Percentiles rank a stretch among this genome's conserved stretches.
Evolutionary conservation across 208 protist species (phyloP).

Genomic region (Acanthamoeba culbertsoni): DNA sequence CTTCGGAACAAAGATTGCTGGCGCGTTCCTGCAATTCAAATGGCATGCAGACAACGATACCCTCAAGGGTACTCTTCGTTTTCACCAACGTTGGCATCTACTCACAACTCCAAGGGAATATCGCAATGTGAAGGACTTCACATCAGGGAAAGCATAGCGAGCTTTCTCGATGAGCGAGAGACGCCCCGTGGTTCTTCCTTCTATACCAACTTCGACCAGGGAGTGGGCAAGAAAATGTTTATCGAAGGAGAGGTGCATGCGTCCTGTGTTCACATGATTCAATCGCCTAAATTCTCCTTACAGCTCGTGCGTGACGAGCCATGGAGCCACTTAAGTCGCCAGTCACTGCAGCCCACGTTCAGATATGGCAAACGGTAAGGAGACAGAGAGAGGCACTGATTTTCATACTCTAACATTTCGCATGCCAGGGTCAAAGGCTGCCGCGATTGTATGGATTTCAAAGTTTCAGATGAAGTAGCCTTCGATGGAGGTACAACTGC

Average conservation of each 20-base stretch:
- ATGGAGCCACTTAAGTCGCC: constrained; percentile 13
- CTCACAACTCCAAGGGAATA: no score
- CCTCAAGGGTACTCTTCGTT: neutral
- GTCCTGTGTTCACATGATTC: neutral
- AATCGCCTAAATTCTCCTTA: neutral
- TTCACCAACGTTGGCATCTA: no score
- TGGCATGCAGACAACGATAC: neutral
- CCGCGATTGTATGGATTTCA: constrained; percentile 42
- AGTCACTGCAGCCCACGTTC: constrained; percentile 34
- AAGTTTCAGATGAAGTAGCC: neutral
- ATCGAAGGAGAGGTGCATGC: neutral
- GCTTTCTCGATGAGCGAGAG: neutral
- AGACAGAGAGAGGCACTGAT: neutral
- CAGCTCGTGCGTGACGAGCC: constrained; percentile 18
- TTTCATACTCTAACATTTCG: neutral
- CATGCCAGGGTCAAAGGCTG: neutral
- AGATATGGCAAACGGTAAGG: neutral
- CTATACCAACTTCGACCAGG: constrained; percentile 44
- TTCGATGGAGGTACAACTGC: neutral
- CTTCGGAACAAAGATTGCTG: constrained; percentile 39
- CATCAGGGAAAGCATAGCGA: constrained; percentile 35
- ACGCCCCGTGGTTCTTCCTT: neutral
- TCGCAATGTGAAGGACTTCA: neutral
- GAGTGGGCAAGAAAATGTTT: constrained; percentile 1
- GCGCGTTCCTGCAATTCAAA: neutral